Evolutionary conservation across 345 rosid genomes (phyloP).

Genomic region (Euphorbia tirucalli): DNA sequence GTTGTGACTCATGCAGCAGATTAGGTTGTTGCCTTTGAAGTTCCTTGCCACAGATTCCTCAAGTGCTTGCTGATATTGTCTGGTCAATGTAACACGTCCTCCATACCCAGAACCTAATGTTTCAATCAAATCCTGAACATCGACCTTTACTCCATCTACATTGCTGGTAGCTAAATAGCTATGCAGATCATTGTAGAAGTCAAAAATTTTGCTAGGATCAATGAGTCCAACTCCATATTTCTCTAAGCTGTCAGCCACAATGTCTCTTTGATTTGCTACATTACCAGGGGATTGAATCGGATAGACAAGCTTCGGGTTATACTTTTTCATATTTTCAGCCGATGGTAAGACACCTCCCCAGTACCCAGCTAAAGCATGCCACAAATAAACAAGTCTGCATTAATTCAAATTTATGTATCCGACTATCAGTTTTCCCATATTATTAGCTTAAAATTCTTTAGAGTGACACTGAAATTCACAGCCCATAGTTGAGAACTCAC

Average conservation of each 20-base stretch:
- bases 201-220: slow-evolving; percentile 33
- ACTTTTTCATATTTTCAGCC: slow-evolving; percentile 47
- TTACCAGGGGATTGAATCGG: slow-evolving; percentile 50
- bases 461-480: background rate
- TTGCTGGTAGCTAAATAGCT: slow-evolving; percentile 40
- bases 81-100: slow-evolving; percentile 49
- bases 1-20: slow-evolving; percentile 60
- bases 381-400: slow-evolving; percentile 54
- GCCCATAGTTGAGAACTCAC: slow-evolving; percentile 26
- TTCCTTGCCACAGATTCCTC: slow-evolving; percentile 47
- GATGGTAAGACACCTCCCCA: slow-evolving; percentile 64
- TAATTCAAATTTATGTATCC: background rate
- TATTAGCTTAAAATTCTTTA: slow-evolving; percentile 1
- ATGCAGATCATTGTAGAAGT: slow-evolving; percentile 51
- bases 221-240: slow-evolving; percentile 45
- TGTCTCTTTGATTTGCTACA: slow-evolving; percentile 32
- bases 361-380: slow-evolving; percentile 62
- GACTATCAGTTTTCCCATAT: slow-evolving; percentile 1
- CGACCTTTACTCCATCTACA: slow-evolving; percentile 53
- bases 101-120: slow-evolving; percentile 52
- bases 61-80: slow-evolving; percentile 51
- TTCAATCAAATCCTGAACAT: slow-evolving; percentile 48
- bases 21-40: slow-evolving; percentile 50
- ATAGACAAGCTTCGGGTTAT: slow-evolving; percentile 44
- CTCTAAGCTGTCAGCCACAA: slow-evolving; percentile 40